phyloP scores from a whole-genome alignment of 1,284 basidiomycete species.

The Pseudozyma sp. region DNA sequence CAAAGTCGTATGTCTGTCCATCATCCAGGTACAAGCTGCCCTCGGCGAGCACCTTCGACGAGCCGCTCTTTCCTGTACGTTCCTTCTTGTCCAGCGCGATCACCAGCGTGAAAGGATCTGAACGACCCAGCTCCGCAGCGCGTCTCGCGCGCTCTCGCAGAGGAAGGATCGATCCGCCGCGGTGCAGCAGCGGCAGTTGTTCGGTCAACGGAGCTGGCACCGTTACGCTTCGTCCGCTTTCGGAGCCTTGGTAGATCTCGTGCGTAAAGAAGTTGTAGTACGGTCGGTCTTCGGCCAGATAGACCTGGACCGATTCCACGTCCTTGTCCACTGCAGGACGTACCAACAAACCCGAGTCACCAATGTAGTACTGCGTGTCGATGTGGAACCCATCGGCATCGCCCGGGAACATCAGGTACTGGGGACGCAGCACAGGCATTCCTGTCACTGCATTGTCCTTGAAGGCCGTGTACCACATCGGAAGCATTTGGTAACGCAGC shows the following conservation, averaged over 20 bases:
- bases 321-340: constrained; percentile 88
- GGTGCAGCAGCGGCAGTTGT: constrained; percentile 82
- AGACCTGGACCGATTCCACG: constrained; percentile 79
- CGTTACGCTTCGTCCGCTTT: constrained; percentile 75
- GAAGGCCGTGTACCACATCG: constrained; percentile 97
- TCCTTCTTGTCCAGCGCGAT: constrained; percentile 77
- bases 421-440: constrained; percentile 73
- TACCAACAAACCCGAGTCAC: constrained; percentile 86
- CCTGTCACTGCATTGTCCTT: constrained; percentile 62
- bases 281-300: constrained; percentile 89
- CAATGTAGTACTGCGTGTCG: constrained; percentile 95
- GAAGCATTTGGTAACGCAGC: constrained; percentile 87
- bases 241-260: constrained; percentile 74
- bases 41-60: constrained; percentile 70
- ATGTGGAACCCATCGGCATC: constrained; percentile 85
- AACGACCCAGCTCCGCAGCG: constrained; percentile 85
- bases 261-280: constrained; percentile 91
- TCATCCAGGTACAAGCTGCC: constrained; percentile 97
- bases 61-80: constrained; percentile 19
- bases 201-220: constrained; percentile 75
- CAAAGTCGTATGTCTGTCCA: constrained; percentile 84
- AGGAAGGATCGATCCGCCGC: constrained; percentile 90
- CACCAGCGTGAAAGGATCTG: constrained; percentile 92
- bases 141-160: constrained; percentile 87
- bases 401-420: constrained; percentile 91